These are phyloP conservation scores for Chaetomiaceae sp. DNA, from an alignment of 2,329 filamentous ascomycete genomes.

Conservation along the genomic window DNA sequence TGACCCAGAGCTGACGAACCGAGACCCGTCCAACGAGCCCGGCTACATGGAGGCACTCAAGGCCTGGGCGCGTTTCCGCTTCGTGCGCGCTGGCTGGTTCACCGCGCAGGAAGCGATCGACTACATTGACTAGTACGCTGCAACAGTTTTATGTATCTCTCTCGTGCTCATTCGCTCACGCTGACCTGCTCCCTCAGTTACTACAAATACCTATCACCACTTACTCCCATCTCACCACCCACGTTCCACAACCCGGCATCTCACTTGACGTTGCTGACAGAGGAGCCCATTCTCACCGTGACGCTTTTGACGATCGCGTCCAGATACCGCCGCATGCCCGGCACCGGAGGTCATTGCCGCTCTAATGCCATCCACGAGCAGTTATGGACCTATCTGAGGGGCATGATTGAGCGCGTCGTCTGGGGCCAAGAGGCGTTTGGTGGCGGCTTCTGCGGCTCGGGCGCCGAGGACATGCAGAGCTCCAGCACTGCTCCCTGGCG, in stretches of 20 bases:
- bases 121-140: conserved; percentile 82
- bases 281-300: conserved; percentile 89
- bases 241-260: conserved; percentile 79
- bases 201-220: conserved; percentile 81
- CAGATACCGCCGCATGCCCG: conserved; percentile 72
- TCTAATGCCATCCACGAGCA: conserved; percentile 91
- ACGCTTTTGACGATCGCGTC: conserved; percentile 89
- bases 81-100: conserved; percentile 96
- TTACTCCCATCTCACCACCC: conserved; percentile 89
- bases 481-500: conserved; percentile 66
- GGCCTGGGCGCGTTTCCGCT: conserved; percentile 88
- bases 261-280: conserved; percentile 72
- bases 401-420: conserved; percentile 91
- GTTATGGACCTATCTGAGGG: conserved; percentile 87
- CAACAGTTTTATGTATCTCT: not conserved
- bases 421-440: conserved; percentile 97
- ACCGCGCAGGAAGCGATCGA: conserved; percentile 87
- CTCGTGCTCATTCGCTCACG: not conserved
- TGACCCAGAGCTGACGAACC: conserved; percentile 41
- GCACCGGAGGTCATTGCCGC: conserved; percentile 73
- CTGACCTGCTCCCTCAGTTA: conserved; percentile 53
- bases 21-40: conserved; percentile 42
- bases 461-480: conserved; percentile 53
- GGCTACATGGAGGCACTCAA: conserved; percentile 65
- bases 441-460: conserved; percentile 74